Percentiles rank a stretch among this genome's conserved stretches.
phyloP scores from a whole-genome alignment of 2,329 filamentous ascomycete species.

The Trichophyton schoenleinii region DNA sequence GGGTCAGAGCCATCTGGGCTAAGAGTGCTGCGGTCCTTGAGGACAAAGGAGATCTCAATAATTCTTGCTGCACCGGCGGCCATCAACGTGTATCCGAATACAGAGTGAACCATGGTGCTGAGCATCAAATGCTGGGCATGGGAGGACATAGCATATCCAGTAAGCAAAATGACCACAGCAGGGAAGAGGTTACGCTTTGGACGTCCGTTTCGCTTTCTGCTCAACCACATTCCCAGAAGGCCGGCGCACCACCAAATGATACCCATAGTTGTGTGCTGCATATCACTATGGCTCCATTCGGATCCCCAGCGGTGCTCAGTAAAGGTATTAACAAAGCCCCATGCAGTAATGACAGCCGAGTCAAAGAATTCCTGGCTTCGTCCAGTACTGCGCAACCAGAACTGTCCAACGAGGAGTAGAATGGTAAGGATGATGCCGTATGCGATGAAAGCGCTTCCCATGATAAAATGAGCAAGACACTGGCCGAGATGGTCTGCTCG shows the following conservation, averaged over 20 bases:
- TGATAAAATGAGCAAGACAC: constrained; percentile 94
- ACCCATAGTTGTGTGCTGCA: constrained; percentile 99
- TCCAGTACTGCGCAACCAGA: constrained; percentile 69
- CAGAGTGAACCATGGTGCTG: constrained; percentile 73
- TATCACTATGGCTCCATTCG: constrained; percentile 81
- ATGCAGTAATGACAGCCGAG: constrained; percentile 75
- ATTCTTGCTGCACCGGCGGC: constrained; percentile 70
- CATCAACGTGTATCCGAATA: constrained; percentile 96
- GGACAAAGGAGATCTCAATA: constrained; percentile 80
- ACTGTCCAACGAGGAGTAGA: constrained; percentile 73
- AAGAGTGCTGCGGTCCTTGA: constrained; percentile 56
- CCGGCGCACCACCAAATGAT: constrained; percentile 96
- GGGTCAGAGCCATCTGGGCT: constrained; percentile 56
- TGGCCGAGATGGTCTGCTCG: constrained; percentile 83
- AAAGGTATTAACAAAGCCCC: constrained; percentile 97
- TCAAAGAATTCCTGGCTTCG: constrained; percentile 96
- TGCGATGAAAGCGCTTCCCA: constrained; percentile 91
- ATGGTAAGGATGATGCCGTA: constrained; percentile 84
- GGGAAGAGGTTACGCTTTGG: constrained; percentile 91
- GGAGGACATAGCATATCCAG: constrained; percentile 88
- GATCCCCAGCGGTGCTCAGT: constrained; percentile 92
- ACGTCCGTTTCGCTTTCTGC: constrained; percentile 64
- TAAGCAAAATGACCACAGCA: constrained; percentile 78
- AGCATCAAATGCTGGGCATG: constrained; percentile 76
- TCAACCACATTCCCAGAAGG: constrained; percentile 83